Evolutionary conservation across 139 green algal genomes (phyloP), one percentile per base, ranked within the genome.

Genomic region (Volvox africanus): DNA sequence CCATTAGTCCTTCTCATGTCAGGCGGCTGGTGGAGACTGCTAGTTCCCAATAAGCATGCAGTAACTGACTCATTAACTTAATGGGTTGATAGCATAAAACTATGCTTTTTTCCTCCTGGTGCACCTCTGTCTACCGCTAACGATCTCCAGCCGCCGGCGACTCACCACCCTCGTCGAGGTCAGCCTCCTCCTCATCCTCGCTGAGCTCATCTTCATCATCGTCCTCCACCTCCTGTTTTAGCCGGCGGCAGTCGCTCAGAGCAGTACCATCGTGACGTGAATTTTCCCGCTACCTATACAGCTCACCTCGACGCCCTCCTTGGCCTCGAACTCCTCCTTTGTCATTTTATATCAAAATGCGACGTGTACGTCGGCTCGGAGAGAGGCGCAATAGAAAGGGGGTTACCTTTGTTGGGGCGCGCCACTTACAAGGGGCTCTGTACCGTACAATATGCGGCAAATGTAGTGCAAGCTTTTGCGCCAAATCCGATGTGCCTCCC

Each of bases 171-270:
- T 90, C 94, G 83, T 92, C 94, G 13, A 94, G 88, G 32, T 95
- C 94, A 14, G 92, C 85, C 24, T 96, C 95, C 24, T 92, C 89
- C 22, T 88, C 92, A n/a, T 96, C 95, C 13, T 95, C 93, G 37
- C 86, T 94, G 90, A 81, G 85, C 30, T 95, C 76, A 35, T 96
- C 94, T 0, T 96, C 94, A 5, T 96, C 94, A 32, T 95, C 94
- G 2, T 95, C 94, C 61, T 96, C 93, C 14, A 89, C 83, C 81
- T 93, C 92, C 90, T 94, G 65, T 84, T 44, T 22, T 21, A 18
- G 71, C 21, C 71, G 71, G 71, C 11, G 71, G 71, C 71, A 35
- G 26, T 21, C 22, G 71, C 35, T 79, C 71, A 79, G 71, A 11
- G 6, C 71, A 79, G 14, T 21, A 79, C 71, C 71, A 30, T 9